These are phyloP conservation scores for Dryas octopetala DNA, from an alignment of 306 rosid species.

Conservation along the genomic window DNA sequence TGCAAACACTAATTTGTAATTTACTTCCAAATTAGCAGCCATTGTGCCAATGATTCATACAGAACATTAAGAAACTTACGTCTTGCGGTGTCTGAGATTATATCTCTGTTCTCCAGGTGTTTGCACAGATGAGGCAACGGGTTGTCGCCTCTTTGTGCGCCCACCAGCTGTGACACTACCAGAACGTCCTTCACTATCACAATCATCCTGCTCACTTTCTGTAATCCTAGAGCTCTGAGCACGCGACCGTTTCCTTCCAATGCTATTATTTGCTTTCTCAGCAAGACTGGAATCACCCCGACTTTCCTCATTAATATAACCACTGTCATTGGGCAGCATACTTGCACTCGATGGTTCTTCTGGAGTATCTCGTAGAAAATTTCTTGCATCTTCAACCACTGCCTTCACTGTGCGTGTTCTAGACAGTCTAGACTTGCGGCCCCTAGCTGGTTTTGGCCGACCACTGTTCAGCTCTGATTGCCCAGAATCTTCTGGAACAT, in stretches of 20 bases:
- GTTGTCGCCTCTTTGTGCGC: slow-evolving; percentile 64
- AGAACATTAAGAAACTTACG: slow-evolving; percentile 56
- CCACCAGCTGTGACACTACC: slow-evolving; percentile 67
- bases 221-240: slow-evolving; percentile 49
- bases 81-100: slow-evolving; percentile 76
- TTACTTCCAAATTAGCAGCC: slow-evolving; percentile 17
- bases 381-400: slow-evolving; percentile 73
- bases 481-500: slow-evolving; percentile 62
- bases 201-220: slow-evolving; percentile 55
- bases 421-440: slow-evolving; percentile 49
- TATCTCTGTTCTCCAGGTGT: slow-evolving; percentile 66
- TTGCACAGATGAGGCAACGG: slow-evolving; percentile 40
- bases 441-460: slow-evolving; percentile 40
- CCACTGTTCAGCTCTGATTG: slow-evolving; percentile 60
- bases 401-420: slow-evolving; percentile 75
- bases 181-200: slow-evolving; percentile 71
- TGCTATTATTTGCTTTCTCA: slow-evolving; percentile 38
- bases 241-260: slow-evolving; percentile 56
- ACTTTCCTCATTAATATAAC: slow-evolving; percentile 40
- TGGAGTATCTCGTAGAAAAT: slow-evolving; percentile 53
- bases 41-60: slow-evolving; percentile 16
- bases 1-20: slow-evolving; percentile 10
- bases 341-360: slow-evolving; percentile 39
- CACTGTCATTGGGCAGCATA: slow-evolving; percentile 34
- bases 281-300: slow-evolving; percentile 47